A percentile compares a stretch with the other conserved stretches of the same genome.
Conservation (phyloP, 495 filamentous ascomycete genomes). For the Rhypophila decipiens region DNA sequence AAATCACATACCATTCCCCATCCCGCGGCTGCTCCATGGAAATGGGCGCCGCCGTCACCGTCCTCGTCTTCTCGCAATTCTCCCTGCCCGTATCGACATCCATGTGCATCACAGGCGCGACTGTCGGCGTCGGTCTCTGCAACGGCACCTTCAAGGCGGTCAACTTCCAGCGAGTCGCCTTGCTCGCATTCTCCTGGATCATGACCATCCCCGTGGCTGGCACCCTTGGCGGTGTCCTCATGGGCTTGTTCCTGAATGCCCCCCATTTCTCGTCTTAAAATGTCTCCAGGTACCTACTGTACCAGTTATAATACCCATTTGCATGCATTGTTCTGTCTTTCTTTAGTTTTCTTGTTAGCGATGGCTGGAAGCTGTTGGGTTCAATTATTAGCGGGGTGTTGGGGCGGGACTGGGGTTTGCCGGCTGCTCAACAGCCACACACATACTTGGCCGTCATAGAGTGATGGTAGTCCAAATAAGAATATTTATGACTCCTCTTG, state of each 20-base stretch:
- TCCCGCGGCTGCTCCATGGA: conserved; percentile 60
- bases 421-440: too few species aligned
- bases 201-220: conserved; percentile 53
- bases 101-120: conserved; percentile 58
- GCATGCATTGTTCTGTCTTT: too few species aligned
- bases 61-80: conserved; percentile 38
- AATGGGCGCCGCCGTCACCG: conserved; percentile 62
- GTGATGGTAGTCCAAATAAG: too few species aligned
- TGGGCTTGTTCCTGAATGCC: conserved; percentile 53
- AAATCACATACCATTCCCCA: conserved; percentile 62
- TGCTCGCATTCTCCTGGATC: conserved; percentile 53
- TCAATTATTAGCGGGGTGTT: too few species aligned
- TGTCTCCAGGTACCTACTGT: too few species aligned
- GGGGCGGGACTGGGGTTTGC: too few species aligned
- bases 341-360: too few species aligned
- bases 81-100: conserved; percentile 54
- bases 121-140: conserved; percentile 58
- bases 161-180: conserved; percentile 54
- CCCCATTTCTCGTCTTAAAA: conserved; percentile 31
- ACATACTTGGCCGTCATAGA: too few species aligned
- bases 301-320: too few species aligned
- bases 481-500: too few species aligned
- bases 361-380: too few species aligned
- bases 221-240: conserved; percentile 50
- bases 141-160: conserved; percentile 52